phyloP scores from a whole-genome alignment of 2,329 filamentous ascomycete species.

The Gaeumannomyces sp. region DNA sequence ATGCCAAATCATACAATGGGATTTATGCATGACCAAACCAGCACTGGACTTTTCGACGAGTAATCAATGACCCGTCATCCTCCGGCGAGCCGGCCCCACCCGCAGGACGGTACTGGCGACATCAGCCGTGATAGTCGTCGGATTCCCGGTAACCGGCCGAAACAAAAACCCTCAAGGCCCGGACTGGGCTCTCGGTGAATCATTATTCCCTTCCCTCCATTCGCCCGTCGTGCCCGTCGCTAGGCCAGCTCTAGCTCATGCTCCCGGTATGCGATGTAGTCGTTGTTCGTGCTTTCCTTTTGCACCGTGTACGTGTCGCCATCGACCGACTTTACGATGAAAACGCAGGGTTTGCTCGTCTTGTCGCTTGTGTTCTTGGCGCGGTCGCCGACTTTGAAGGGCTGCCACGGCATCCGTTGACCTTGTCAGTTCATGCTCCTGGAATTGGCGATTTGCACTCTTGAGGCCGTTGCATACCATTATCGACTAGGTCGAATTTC shows the following conservation, averaged over 20 bases:
- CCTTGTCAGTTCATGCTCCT: no score
- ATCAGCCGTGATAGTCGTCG: no score
- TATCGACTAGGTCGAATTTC: no score
- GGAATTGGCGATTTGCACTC: no score
- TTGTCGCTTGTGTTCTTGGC: not conserved
- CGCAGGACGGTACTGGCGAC: no score
- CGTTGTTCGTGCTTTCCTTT: not conserved
- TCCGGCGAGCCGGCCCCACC: no score
- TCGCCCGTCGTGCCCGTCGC: no score
- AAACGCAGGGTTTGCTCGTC: not conserved
- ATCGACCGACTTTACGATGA: not conserved
- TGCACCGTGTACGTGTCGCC: constrained; percentile 2
- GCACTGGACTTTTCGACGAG: not conserved
- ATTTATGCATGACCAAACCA: no score
- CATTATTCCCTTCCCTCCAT: no score
- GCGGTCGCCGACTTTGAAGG: constrained; percentile 1
- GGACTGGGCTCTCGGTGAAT: not conserved
- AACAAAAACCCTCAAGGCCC: not conserved
- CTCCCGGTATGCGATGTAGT: not conserved
- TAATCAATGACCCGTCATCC: not conserved
- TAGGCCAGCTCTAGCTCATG: not conserved
- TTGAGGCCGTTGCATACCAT: no score
- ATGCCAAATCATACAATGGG: not conserved
- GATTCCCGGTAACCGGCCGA: no score
- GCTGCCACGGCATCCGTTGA: not conserved